Base-by-base conservation (phyloP, 2,329 filamentous ascomycete genomes). In the Botrytis tulipae region DNA sequence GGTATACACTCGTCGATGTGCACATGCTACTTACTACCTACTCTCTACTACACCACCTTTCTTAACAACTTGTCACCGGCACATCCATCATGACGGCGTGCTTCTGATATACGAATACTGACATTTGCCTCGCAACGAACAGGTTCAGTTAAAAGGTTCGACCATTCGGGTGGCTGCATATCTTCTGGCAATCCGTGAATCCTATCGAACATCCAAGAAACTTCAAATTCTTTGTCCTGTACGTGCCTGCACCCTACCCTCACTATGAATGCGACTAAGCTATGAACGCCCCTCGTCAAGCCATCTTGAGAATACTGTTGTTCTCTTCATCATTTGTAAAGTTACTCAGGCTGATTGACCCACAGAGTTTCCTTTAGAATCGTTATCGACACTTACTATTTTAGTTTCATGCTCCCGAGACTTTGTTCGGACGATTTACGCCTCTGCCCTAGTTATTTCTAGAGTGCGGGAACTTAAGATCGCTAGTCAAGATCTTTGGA, bases 321-420 rank as follows among this genome's bases (percentile, higher is more conserved):
- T 35, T 66, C 61, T 51, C 32, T 44, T 61, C 35, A 22, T 48
- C 57, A 48, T 46, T 51, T 48, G 44, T 51, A 63, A 65, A 71
- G 69, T 48, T 54, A 42, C 48, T 54, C 66, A 32, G 66, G 66
- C 66, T 68, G 66, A 68, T 68, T 68, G 66, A 68, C 40, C 40
- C 66, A 57, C 29, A 35, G 35, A 70, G 40, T 48, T 51, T 51
- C 63, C 40, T 69, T 32, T 73, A 66, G 54, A 9, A 61, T 42
- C 48, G 25, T 57, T 65, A 51, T 66, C 60, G 46, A 72, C 35
- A 32, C 62, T 75, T 77, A 76, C 72, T 78, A 74, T 74, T 76
- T 54, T 74, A 78, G 79, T 79, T 78, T 79, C 78, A 78, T 66
- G 75, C 77, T 78, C 76, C 79, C 79, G 79, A 80, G 74, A 80